Conservation (phyloP, 176 grass and related monocot genomes). For the Urochloa ruziziensis region DNA sequence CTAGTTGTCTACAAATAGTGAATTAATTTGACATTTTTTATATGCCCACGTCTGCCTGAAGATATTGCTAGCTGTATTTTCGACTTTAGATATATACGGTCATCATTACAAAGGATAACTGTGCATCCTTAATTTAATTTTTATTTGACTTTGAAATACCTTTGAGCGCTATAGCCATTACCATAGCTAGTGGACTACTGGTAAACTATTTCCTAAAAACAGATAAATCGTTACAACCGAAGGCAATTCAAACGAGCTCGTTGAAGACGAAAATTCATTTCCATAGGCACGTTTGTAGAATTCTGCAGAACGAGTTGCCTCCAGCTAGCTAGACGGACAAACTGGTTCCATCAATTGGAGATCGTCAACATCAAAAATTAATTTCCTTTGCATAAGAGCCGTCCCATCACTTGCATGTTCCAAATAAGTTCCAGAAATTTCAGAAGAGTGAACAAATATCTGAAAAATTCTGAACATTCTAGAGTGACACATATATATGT, state of each 20-base stretch:
- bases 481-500: background rate
- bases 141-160: background rate
- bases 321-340: slow-evolving; percentile 5
- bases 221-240: background rate
- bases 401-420: background rate
- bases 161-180: too few species aligned
- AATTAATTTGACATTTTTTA: background rate
- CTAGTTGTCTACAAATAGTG: background rate
- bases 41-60: background rate
- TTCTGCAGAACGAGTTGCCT: background rate
- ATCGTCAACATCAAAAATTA: background rate
- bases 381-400: background rate
- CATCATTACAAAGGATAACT: background rate
- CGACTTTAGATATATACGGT: too few species aligned
- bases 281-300: background rate
- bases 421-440: background rate
- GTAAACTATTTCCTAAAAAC: background rate
- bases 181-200: background rate
- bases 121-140: background rate
- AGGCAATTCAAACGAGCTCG: background rate
- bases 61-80: background rate
- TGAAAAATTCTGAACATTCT: background rate
- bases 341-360: background rate
- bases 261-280: background rate
- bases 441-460: background rate